A percentile compares a stretch with the other conserved stretches of the same genome.
phyloP scores from a whole-genome alignment of 2,329 filamentous ascomycete genomes.

The Triangularia setosa region DNA sequence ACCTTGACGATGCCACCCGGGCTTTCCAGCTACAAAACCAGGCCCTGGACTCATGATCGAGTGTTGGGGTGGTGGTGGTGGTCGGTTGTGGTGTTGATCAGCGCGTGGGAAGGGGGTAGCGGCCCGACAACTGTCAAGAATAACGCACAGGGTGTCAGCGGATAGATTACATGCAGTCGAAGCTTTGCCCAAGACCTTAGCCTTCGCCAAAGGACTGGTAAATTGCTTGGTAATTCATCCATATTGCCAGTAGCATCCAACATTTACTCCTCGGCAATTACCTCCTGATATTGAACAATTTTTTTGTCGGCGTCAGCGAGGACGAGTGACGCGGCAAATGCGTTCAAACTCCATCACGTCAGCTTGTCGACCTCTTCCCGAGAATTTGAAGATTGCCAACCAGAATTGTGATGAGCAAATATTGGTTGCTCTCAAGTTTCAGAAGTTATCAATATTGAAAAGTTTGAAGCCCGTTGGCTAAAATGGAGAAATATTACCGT shows the following conservation, averaged over 20 bases:
- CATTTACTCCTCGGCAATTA: slow-evolving; percentile 18
- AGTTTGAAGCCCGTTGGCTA: neutral
- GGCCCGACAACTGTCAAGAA: neutral
- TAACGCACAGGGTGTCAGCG: neutral
- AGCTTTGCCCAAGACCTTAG: neutral
- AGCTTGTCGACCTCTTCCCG: neutral
- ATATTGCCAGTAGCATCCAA: slow-evolving; percentile 14
- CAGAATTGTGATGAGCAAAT: neutral
- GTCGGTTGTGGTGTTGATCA: neutral
- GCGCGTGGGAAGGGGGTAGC: neutral
- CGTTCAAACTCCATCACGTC: neutral
- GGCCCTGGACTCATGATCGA: slow-evolving; percentile 12
- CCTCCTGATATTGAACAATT: neutral
- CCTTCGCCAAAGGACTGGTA: slow-evolving; percentile 3
- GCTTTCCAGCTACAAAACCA: slow-evolving; percentile 1
- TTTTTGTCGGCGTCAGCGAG: neutral
- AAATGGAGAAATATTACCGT: neutral
- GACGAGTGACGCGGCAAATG: neutral
- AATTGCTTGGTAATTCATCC: slow-evolving; percentile 21
- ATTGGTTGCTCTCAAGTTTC: neutral
- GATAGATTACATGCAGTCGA: slow-evolving; percentile 1
- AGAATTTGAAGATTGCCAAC: neutral
- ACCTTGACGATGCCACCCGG: neutral
- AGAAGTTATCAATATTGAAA: neutral
- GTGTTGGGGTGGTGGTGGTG: neutral